Percentiles rank a stretch among this genome's conserved stretches.
These are phyloP conservation scores for Eimeria zaria DNA, from an alignment of 169 alveolate genomes.

Conservation along the genomic window DNA sequence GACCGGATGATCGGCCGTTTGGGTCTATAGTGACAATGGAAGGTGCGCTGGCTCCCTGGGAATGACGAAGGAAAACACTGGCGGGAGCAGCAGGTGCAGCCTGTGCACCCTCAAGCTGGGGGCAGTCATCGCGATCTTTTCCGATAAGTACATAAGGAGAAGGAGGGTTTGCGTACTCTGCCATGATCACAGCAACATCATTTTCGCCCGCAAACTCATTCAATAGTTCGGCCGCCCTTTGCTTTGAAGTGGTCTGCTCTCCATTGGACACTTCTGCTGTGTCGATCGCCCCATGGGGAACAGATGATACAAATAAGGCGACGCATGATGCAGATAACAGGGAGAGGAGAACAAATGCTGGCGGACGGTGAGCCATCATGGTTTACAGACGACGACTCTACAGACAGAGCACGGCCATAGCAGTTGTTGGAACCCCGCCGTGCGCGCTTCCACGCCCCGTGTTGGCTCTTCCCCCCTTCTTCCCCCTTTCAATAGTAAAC, in stretches of 20 bases:
- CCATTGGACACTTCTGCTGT: conserved; percentile 10
- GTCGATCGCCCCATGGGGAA: not conserved
- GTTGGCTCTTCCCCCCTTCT: not conserved
- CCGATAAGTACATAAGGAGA: conserved; percentile 20
- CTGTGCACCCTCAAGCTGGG: not conserved
- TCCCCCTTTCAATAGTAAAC: not conserved
- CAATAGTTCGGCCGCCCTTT: conserved; percentile 31
- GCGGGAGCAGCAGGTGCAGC: not conserved
- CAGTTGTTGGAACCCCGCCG: not conserved
- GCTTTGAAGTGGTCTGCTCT: not conserved
- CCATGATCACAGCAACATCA: conserved; percentile 34
- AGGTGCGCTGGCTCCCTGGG: not conserved
- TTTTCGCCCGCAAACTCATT: conserved; percentile 51
- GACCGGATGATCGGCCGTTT: conserved; percentile 33
- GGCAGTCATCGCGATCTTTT: conserved; percentile 9
- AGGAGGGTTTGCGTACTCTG: not conserved
- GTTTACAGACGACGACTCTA: not conserved
- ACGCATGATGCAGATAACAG: not conserved
- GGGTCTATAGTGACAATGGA: not conserved
- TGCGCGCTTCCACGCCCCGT: not conserved
- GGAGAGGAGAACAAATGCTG: not conserved
- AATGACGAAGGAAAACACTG: not conserved
- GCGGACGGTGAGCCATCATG: not conserved
- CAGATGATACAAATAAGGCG: not conserved
- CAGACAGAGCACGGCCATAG: not conserved